phyloP scores from a whole-genome alignment of 2,329 filamentous ascomycete species.

The Aspergillus fructus region DNA sequence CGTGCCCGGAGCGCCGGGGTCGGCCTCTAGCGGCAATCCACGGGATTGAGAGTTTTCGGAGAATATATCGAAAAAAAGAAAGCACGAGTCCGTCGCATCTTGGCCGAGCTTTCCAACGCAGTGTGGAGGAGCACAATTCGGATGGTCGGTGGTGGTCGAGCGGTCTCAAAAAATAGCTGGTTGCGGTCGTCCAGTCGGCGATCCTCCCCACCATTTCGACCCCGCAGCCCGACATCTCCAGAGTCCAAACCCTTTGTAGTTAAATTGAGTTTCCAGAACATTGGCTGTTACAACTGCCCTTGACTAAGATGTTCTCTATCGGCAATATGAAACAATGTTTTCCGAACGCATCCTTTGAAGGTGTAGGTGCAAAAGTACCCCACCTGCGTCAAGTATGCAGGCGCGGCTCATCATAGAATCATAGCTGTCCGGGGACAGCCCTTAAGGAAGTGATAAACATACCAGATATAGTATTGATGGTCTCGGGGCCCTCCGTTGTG shows the following conservation, averaged over 20 bases:
- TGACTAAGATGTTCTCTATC: background rate
- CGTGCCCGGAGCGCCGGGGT: background rate
- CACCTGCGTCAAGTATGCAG: background rate
- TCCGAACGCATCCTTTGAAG: background rate
- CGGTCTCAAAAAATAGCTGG: background rate
- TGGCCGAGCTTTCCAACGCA: background rate
- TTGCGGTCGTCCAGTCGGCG: conserved; percentile 2
- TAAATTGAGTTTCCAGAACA: background rate
- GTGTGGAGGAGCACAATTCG: background rate
- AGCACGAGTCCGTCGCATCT: background rate
- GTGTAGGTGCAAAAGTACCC: background rate
- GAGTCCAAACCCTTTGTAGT: background rate
- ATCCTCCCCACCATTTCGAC: conserved; percentile 10
- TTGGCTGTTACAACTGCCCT: background rate
- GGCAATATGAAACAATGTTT: background rate
- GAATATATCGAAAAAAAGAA: background rate
- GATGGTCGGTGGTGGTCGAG: background rate
- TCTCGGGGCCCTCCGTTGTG: background rate
- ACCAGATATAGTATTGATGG: background rate
- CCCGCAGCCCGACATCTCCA: conserved; percentile 9
- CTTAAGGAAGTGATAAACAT: background rate
- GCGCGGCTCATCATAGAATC: background rate
- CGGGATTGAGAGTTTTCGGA: background rate
- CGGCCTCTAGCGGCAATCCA: background rate
- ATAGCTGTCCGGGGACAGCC: background rate